phyloP scores from a whole-genome alignment of 257 asterid genomes.

The Primulina huaijiensis region DNA sequence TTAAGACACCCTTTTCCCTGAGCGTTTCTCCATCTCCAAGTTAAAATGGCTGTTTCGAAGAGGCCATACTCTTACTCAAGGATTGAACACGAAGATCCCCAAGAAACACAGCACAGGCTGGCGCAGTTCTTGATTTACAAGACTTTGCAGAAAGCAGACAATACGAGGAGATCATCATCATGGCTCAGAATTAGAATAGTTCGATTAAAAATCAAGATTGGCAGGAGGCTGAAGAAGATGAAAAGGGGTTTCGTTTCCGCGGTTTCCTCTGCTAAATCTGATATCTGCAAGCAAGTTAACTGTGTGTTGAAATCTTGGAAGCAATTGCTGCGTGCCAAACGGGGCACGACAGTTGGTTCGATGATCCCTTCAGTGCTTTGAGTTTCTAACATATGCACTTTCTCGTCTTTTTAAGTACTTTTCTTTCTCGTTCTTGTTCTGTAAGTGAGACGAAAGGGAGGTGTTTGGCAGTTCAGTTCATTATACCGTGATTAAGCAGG shows the following conservation, averaged over 20 bases:
- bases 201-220: slow-evolving; percentile 51
- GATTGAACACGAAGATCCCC: slow-evolving; percentile 46
- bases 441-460: not conserved
- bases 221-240: slow-evolving; percentile 44
- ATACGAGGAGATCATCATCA: slow-evolving; percentile 28
- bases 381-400: not conserved
- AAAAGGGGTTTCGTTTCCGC: slow-evolving; percentile 32
- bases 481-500: not conserved
- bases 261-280: slow-evolving; percentile 28
- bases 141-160: slow-evolving; percentile 40
- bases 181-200: slow-evolving; percentile 43
- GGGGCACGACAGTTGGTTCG: not conserved
- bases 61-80: slow-evolving; percentile 41
- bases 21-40: not conserved
- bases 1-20: not conserved
- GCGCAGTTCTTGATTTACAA: slow-evolving; percentile 63
- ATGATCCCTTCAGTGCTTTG: slow-evolving; percentile 13
- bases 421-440: slow-evolving; percentile 4
- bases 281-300: slow-evolving; percentile 30
- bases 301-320: slow-evolving; percentile 44
- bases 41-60: slow-evolving; percentile 29
- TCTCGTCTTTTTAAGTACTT: not conserved
- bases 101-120: slow-evolving; percentile 42
- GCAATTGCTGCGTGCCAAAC: slow-evolving; percentile 33
- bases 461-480: not conserved